Evolutionary conservation across 805 yeast genomes (phyloP).

Genomic region (Metschnikowia vanudenii): DNA sequence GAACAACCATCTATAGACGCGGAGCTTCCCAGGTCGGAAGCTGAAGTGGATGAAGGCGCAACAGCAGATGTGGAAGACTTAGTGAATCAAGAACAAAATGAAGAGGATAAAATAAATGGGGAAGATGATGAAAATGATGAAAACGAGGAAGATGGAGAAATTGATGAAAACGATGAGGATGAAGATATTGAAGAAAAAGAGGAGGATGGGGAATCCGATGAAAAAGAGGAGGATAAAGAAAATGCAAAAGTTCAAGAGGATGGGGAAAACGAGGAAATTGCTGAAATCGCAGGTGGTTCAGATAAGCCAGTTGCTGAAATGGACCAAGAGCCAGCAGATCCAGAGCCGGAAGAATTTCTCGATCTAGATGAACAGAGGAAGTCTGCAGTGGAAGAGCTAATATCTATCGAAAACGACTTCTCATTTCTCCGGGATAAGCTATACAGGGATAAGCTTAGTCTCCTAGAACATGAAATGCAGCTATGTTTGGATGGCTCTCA

Average conservation of each 20-base stretch:
- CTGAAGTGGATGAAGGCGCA: constrained; percentile 10
- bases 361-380: constrained; percentile 46
- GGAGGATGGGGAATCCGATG: too few species aligned
- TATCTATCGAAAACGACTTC: constrained; percentile 80
- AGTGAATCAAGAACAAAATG: constrained; percentile 24
- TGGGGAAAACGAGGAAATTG: too few species aligned
- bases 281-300: too few species aligned
- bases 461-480: constrained; percentile 77
- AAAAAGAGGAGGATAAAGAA: too few species aligned
- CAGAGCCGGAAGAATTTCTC: constrained; percentile 7
- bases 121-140: constrained; percentile 12
- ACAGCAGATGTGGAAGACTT: constrained; percentile 11
- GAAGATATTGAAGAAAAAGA: constrained; percentile 5
- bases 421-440: constrained; percentile 81
- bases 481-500: constrained; percentile 88
- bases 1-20: constrained; percentile 1
- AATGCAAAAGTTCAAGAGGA: too few species aligned
- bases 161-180: constrained; percentile 13
- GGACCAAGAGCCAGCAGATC: constrained; percentile 12
- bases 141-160: constrained; percentile 15
- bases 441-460: constrained; percentile 76
- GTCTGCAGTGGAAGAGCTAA: constrained; percentile 68
- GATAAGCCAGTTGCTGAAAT: constrained; percentile 8
- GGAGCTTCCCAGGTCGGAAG: constrained; percentile 21
- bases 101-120: constrained; percentile 19